Conservation (phyloP, 1,284 basidiomycete species). For the Ustilago trichophora region DNA sequence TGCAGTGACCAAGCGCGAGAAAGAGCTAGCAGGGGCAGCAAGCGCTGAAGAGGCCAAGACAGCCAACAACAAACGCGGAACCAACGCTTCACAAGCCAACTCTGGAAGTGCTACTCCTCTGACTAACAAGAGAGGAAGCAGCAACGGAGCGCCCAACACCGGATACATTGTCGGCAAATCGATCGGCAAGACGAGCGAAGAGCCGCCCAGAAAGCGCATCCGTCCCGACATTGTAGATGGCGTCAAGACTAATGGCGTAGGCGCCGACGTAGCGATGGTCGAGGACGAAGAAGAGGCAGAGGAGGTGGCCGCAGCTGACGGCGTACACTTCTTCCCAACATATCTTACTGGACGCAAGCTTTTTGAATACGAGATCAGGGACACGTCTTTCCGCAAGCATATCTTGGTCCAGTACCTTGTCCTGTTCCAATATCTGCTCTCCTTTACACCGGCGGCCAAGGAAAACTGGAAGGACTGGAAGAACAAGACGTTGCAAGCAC, state of each 20-base stretch:
- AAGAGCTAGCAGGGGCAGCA: constrained; percentile 45
- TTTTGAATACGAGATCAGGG: constrained; percentile 84
- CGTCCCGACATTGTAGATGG: constrained; percentile 34
- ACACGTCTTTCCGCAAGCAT: constrained; percentile 88
- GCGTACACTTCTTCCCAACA: constrained; percentile 84
- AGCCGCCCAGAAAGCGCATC: constrained; percentile 15
- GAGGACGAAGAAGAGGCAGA: constrained; percentile 5
- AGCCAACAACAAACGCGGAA: not conserved
- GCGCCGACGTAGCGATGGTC: constrained; percentile 4
- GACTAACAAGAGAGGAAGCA: constrained; percentile 16
- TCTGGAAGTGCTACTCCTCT: constrained; percentile 7
- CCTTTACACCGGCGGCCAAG: constrained; percentile 78
- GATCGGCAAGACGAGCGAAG: constrained; percentile 12
- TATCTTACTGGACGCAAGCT: constrained; percentile 86
- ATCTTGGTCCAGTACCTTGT: constrained; percentile 86
- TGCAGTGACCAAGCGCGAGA: constrained; percentile 46
- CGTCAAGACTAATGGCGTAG: not conserved
- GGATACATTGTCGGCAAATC: constrained; percentile 31
- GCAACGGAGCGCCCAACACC: constrained; percentile 1
- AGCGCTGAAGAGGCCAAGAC: constrained; percentile 32
- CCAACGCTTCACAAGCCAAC: not conserved
- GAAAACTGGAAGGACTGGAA: constrained; percentile 71
- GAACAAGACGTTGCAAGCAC: constrained; percentile 54
- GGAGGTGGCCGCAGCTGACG: constrained; percentile 60
- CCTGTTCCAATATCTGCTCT: constrained; percentile 79